These are phyloP conservation scores for Pichia heedii DNA, from an alignment of 805 yeast species.

Conservation along the genomic window DNA sequence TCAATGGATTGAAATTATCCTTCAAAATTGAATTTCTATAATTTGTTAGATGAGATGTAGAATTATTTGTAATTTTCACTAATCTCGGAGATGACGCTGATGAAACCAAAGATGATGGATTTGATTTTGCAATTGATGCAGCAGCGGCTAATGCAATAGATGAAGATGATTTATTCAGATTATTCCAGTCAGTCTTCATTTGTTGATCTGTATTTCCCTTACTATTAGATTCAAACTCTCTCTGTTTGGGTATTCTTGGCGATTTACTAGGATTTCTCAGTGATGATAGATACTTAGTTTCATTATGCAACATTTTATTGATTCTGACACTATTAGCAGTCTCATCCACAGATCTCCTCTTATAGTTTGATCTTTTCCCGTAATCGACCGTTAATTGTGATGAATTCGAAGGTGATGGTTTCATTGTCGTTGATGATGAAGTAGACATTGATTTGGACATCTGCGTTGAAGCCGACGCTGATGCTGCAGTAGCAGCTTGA, in stretches of 20 bases:
- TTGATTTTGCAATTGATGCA: constrained; percentile 25
- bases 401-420: no score
- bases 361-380: background rate
- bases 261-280: background rate
- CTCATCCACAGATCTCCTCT: background rate
- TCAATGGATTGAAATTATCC: background rate
- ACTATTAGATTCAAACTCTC: background rate
- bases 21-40: background rate
- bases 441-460: no score
- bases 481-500: background rate
- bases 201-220: no score
- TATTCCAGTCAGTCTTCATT: constrained; percentile 18
- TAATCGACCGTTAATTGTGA: no score
- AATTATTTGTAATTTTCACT: background rate
- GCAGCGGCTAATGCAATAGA: constrained; percentile 30
- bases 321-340: no score
- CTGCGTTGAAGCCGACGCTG: no score
- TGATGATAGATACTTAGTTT: background rate
- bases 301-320: no score
- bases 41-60: background rate
- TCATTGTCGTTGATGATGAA: no score
- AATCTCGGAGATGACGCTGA: background rate
- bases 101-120: constrained; percentile 23
- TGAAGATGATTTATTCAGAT: constrained; percentile 22
- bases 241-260: background rate